phyloP scores from a whole-genome alignment of 768 basidiomycete species.

The Kwoniella europaea region DNA sequence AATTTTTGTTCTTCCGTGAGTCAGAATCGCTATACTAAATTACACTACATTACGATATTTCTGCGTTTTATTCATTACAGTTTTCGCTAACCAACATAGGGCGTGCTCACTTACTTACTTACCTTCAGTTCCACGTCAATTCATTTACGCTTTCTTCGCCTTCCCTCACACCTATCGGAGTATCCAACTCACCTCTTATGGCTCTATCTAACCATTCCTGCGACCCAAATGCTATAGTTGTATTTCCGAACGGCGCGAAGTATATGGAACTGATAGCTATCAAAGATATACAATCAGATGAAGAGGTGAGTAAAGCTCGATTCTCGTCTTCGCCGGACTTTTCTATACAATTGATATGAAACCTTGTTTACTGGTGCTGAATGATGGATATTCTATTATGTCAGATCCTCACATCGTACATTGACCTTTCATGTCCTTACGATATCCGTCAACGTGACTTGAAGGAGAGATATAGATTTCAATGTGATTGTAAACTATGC shows the following conservation, averaged over 20 bases:
- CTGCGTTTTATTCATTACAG: background rate
- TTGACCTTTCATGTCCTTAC: slow-evolving; percentile 78
- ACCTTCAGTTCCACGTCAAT: slow-evolving; percentile 80
- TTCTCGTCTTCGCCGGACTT: background rate
- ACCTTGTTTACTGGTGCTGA: background rate
- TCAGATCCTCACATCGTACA: slow-evolving; percentile 79
- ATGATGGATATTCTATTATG: background rate
- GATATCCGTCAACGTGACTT: slow-evolving; percentile 66
- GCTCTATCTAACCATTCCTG: slow-evolving; percentile 79
- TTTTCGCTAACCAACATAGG: too few species aligned
- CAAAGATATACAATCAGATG: slow-evolving; percentile 66
- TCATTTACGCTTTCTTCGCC: slow-evolving; percentile 83
- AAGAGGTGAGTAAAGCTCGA: slow-evolving; percentile 67
- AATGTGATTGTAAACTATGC: slow-evolving; percentile 73
- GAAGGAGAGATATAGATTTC: slow-evolving; percentile 76
- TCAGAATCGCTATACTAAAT: background rate
- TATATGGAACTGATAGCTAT: slow-evolving; percentile 75
- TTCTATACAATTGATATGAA: background rate
- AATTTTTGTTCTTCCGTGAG: slow-evolving; percentile 55
- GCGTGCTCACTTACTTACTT: too few species aligned
- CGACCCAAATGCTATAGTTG: slow-evolving; percentile 75
- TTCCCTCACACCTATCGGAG: slow-evolving; percentile 78
- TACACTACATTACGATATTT: background rate
- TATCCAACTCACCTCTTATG: slow-evolving; percentile 75
- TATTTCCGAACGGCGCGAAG: slow-evolving; percentile 70